Evolutionary conservation across 2,329 filamentous ascomycete genomes (phyloP), one percentile per base, ranked within the genome.

Genomic region (Neofusicoccum cordaticola): DNA sequence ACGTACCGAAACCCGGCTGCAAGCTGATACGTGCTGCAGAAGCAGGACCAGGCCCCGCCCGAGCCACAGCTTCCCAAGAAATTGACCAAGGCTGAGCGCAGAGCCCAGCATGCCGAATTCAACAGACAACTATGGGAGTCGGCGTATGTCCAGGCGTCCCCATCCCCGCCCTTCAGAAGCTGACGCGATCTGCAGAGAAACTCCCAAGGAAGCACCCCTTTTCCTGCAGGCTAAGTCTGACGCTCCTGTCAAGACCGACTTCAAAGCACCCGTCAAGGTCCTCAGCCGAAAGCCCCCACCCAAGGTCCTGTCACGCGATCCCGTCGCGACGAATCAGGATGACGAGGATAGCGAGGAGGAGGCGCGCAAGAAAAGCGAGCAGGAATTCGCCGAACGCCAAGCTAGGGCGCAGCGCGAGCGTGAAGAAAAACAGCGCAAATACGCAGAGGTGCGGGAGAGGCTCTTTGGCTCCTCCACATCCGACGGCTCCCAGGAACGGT

Each of bases 101-200:
- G 90, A 67, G 91, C 90, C 12, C 86, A 89, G 74, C 94, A 98
- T 75, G 87, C 86, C 34, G 92, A 97, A 75, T 85, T 89, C 62
- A 96, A 97, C 75, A 87, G 89, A 71, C 90, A 90, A 76, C 80
- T 97, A 64, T 97, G 94, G 94, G 87, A 95, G 73, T 89, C 92
- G 73, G 94, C 93, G 90, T 95, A 86, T 64, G 86, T 71, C 22
- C 50, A 35, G 31, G 44, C 74, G 27, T 27, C 19, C 44, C 5
- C 35, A 35, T 50, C 34, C 37, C 15, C 35, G 61, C 22, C 51
- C 31, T 45, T 53, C 66, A 69, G 74, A 63, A 74, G 65, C 50
- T 52, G 47, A 44, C 15, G 51, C 34, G 12, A 15, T 37, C 37
- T 45, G 61, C 72, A 93, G 90, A 58, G 92, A 97, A 77, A 83